These are phyloP conservation scores for Gregarina niphandrodes DNA, from an alignment of 169 alveolate species.

Conservation along the genomic window DNA sequence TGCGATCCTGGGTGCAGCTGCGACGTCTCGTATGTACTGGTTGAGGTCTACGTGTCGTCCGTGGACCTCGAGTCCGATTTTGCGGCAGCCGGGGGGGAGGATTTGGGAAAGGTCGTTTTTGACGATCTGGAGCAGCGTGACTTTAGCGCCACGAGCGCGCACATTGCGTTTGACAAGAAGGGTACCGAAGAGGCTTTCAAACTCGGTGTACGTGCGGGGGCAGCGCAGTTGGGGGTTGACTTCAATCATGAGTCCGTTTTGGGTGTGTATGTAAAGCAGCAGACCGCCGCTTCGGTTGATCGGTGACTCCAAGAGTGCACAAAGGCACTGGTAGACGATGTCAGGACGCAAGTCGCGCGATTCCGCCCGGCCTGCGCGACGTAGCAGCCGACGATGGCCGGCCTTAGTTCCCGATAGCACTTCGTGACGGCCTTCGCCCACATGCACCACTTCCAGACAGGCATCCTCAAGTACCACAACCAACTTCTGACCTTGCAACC, in stretches of 20 bases:
- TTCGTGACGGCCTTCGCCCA: too few relatives aligned
- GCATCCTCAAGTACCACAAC: too few relatives aligned
- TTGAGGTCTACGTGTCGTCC: slow-evolving; percentile 11
- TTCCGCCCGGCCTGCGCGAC: background rate
- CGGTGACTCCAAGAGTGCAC: slow-evolving; percentile 25
- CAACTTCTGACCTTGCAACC: too few relatives aligned
- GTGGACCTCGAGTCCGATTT: slow-evolving; percentile 21
- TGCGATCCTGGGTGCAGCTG: too few relatives aligned
- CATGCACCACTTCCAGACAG: too few relatives aligned
- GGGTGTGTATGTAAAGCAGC: slow-evolving; percentile 25
- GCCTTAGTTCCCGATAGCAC: too few relatives aligned
- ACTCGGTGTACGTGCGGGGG: slow-evolving; percentile 27
- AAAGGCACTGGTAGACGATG: slow-evolving; percentile 30
- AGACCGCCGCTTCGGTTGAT: slow-evolving; percentile 22
- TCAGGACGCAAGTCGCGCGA: slow-evolving; percentile 22
- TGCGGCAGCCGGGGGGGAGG: slow-evolving; percentile 28
- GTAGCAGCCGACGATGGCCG: too few relatives aligned
- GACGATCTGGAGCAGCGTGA: slow-evolving; percentile 18
- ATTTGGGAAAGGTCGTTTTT: slow-evolving; percentile 24
- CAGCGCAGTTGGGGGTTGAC: slow-evolving; percentile 28
- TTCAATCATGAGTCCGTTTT: slow-evolving; percentile 25
- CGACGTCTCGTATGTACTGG: too few relatives aligned
- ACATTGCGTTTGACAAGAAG: too few relatives aligned
- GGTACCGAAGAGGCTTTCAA: slow-evolving; percentile 17
- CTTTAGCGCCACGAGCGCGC: slow-evolving; percentile 22